A percentile compares a stretch with the other conserved stretches of the same genome.
phyloP scores from a whole-genome alignment of 768 basidiomycete genomes.

The Tylopilus sp. region DNA sequence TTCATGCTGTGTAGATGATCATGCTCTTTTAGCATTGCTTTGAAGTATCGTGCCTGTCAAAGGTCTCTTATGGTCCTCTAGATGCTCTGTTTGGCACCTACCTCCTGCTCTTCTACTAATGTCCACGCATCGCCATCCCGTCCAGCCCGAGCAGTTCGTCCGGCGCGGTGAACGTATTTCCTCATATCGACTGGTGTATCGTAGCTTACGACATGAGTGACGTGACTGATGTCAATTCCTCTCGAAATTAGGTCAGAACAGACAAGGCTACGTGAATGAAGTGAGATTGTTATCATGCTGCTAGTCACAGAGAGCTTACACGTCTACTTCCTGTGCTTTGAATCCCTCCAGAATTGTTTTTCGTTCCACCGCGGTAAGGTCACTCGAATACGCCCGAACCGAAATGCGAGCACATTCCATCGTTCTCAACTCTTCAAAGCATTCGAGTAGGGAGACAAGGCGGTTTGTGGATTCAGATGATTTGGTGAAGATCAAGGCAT shows the following conservation, averaged over 20 bases:
- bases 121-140: conserved; percentile 89
- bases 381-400: conserved; percentile 81
- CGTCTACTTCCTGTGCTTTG: conserved; percentile 72
- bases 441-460: conserved; percentile 76
- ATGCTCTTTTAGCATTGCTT: conserved; percentile 69
- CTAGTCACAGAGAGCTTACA: conserved; percentile 48
- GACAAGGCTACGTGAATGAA: conserved; percentile 60
- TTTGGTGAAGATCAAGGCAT: conserved; percentile 94
- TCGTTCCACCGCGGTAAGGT: conserved; percentile 70
- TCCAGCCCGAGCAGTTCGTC: conserved; percentile 93
- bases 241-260: conserved; percentile 96
- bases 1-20: conserved; percentile 69
- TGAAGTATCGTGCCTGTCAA: conserved; percentile 80
- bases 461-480: conserved; percentile 86
- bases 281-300: neutral
- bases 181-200: conserved; percentile 97
- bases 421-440: conserved; percentile 60
- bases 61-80: neutral
- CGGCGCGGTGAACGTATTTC: conserved; percentile 97
- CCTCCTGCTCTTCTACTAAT: conserved; percentile 92
- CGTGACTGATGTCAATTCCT: conserved; percentile 91
- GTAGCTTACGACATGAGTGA: conserved; percentile 92
- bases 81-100: conserved; percentile 23
- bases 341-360: conserved; percentile 78
- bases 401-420: conserved; percentile 32